Conservation (phyloP, 352 stramenopile genomes). For the Phytophthora litchii region DNA sequence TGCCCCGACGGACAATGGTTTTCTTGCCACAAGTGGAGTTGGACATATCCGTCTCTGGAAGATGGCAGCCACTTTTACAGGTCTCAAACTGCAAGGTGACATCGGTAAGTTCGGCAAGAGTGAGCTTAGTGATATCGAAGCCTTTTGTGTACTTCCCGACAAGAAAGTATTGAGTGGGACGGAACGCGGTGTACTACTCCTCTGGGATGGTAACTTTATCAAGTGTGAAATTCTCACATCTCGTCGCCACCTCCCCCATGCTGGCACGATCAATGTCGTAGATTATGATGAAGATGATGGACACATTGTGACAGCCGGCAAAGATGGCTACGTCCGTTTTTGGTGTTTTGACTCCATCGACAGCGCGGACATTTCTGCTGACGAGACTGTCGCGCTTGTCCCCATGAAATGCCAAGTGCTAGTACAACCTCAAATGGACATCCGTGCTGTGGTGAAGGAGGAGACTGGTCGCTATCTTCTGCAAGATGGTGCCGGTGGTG, state of each 20-base stretch:
- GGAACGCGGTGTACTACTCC: constrained; percentile 84
- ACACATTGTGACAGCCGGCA: constrained; percentile 71
- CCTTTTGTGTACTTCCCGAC: constrained; percentile 94
- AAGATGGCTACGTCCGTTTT: constrained; percentile 90
- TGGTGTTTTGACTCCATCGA: constrained; percentile 91
- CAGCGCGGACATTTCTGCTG: constrained; percentile 79
- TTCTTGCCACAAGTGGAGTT: constrained; percentile 92
- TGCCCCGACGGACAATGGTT: constrained; percentile 84
- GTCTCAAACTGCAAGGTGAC: constrained; percentile 94
- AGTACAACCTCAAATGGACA: constrained; percentile 64
- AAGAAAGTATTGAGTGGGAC: constrained; percentile 93
- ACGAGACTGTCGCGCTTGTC: constrained; percentile 81
- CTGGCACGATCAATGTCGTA: constrained; percentile 75
- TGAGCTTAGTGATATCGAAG: constrained; percentile 93
- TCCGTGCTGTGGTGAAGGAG: constrained; percentile 67
- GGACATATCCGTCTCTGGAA: constrained; percentile 96
- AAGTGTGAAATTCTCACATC: constrained; percentile 91
- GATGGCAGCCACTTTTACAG: constrained; percentile 96
- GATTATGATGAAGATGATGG: constrained; percentile 52
- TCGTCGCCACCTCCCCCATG: constrained; percentile 71
- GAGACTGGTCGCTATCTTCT: constrained; percentile 53
- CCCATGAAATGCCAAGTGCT: constrained; percentile 65
- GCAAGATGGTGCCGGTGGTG: constrained; percentile 56
- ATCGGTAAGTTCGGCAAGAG: constrained; percentile 97
- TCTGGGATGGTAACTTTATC: constrained; percentile 97